Evolutionary conservation across 495 filamentous ascomycete genomes (phyloP).

Genomic region (Pyrenopolyporus hunteri): DNA sequence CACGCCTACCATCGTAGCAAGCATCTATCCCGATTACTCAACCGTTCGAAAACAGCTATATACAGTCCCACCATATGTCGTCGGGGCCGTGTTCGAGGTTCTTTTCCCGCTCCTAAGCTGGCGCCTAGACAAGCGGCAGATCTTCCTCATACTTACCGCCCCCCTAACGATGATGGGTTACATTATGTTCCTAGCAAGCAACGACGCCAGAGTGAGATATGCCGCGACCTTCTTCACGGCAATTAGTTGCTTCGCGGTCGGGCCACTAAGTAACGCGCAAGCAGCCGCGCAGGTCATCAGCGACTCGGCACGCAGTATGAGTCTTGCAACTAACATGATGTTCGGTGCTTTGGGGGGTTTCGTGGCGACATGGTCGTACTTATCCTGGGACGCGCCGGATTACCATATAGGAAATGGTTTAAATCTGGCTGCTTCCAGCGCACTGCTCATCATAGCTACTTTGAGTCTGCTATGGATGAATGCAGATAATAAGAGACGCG

Average conservation of each 20-base stretch:
- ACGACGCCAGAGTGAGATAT: constrained; percentile 61
- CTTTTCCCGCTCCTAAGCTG: constrained; percentile 66
- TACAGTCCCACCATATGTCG: constrained; percentile 74
- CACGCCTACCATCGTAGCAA: constrained; percentile 70
- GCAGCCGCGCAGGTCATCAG: constrained; percentile 72
- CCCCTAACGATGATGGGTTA: constrained; percentile 70
- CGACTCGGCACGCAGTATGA: constrained; percentile 69
- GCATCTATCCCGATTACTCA: constrained; percentile 65
- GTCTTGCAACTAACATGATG: constrained; percentile 73
- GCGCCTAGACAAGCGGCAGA: constrained; percentile 62
- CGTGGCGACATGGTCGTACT: constrained; percentile 73
- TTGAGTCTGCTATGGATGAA: constrained; percentile 64
- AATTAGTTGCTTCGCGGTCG: constrained; percentile 69
- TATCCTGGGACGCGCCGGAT: constrained; percentile 67
- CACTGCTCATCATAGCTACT: constrained; percentile 57
- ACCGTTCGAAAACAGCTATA: constrained; percentile 67
- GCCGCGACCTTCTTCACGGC: constrained; percentile 75
- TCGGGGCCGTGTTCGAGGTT: constrained; percentile 71
- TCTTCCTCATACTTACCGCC: constrained; percentile 65
- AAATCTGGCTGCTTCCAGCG: constrained; percentile 67
- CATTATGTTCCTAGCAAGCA: constrained; percentile 71
- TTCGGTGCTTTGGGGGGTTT: constrained; percentile 74
- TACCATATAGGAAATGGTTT: constrained; percentile 77
- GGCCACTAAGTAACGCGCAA: constrained; percentile 69
- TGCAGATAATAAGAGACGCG: constrained; percentile 66